A percentile compares a stretch with the other conserved stretches of the same genome.
Evolutionary conservation across 495 filamentous ascomycete species (phyloP).

Genomic region (Rusavskia elegans): DNA sequence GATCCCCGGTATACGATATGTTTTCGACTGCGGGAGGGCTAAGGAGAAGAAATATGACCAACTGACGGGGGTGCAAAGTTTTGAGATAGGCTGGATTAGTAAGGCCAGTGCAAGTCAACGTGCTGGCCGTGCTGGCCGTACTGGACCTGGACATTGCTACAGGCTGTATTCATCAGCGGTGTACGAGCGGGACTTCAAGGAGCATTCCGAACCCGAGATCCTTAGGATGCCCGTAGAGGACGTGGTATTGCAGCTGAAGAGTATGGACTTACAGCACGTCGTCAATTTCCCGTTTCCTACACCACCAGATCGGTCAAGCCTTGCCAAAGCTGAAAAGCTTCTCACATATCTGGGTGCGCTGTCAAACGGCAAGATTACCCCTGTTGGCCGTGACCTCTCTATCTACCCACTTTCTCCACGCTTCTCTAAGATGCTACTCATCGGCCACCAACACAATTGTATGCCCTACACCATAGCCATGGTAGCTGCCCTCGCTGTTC

Average conservation of each 20-base stretch:
- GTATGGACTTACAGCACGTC: conserved; percentile 82
- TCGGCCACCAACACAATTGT: conserved; percentile 71
- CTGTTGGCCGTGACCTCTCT: conserved; percentile 63
- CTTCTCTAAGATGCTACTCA: conserved; percentile 76
- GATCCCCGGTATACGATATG: conserved; percentile 89
- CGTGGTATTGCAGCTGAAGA: conserved; percentile 87
- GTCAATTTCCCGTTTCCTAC: conserved; percentile 98
- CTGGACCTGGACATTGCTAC: conserved; percentile 92
- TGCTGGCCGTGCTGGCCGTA: conserved; percentile 88
- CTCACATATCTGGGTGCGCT: conserved; percentile 59
- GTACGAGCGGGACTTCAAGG: conserved; percentile 76
- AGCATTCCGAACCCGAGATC: conserved; percentile 81
- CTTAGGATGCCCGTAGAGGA: conserved; percentile 82
- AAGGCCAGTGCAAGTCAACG: conserved; percentile 91
- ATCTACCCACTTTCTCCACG: conserved; percentile 80
- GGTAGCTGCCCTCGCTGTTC: conserved; percentile 75
- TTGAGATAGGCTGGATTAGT: conserved; percentile 90
- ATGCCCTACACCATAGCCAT: conserved; percentile 78
- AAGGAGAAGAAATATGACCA: conserved; percentile 84
- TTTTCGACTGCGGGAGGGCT: conserved; percentile 83
- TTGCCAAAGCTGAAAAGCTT: conserved; percentile 76
- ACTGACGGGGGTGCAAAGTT: conserved; percentile 80
- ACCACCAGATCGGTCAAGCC: conserved; percentile 61
- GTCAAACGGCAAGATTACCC: conserved; percentile 57
- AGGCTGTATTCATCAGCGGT: conserved; percentile 85